Evolutionary conservation across 345 rosid species (phyloP).

Genomic region (Garcia nutans): DNA sequence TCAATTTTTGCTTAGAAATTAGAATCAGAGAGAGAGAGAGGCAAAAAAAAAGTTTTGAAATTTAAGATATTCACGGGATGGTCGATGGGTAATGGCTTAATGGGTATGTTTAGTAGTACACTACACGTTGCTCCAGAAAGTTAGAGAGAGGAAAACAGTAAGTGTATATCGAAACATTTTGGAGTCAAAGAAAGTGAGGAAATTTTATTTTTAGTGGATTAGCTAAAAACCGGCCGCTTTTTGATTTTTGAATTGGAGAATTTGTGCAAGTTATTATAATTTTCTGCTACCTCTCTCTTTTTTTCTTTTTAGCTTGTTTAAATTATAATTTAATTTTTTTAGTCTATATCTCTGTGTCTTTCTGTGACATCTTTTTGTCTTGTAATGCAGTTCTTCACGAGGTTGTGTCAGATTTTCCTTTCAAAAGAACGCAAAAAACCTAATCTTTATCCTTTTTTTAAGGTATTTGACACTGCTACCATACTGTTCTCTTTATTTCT

Average conservation of each 20-base stretch:
- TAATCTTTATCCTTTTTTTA: conserved; percentile 24
- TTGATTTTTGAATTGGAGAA: conserved; percentile 34
- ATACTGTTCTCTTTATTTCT: conserved; percentile 42
- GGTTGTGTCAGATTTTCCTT: conserved; percentile 69
- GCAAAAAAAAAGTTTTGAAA: conserved; percentile 7
- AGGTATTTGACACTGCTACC: conserved; percentile 19
- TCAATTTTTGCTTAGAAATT: conserved; percentile 7
- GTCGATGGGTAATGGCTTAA: conserved; percentile 5
- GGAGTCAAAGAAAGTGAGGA: conserved; percentile 14
- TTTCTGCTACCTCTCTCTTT: background rate
- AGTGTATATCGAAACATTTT: background rate
- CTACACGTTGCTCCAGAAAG: conserved; percentile 43
- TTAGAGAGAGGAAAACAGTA: conserved; percentile 8
- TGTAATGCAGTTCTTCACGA: conserved; percentile 80
- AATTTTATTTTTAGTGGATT: background rate
- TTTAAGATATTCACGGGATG: conserved; percentile 11
- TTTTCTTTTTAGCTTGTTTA: background rate
- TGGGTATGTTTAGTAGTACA: background rate
- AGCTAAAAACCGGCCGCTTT: conserved; percentile 15
- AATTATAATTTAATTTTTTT: conserved; percentile 17
- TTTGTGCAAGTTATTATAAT: conserved; percentile 13
- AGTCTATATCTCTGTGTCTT: conserved; percentile 8
- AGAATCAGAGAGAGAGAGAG: background rate
- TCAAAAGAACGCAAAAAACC: conserved; percentile 20
- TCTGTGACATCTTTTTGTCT: conserved; percentile 77